Evolutionary conservation across 352 stramenopile species (phyloP).

Genomic region (Globisporangium abappressorium): DNA sequence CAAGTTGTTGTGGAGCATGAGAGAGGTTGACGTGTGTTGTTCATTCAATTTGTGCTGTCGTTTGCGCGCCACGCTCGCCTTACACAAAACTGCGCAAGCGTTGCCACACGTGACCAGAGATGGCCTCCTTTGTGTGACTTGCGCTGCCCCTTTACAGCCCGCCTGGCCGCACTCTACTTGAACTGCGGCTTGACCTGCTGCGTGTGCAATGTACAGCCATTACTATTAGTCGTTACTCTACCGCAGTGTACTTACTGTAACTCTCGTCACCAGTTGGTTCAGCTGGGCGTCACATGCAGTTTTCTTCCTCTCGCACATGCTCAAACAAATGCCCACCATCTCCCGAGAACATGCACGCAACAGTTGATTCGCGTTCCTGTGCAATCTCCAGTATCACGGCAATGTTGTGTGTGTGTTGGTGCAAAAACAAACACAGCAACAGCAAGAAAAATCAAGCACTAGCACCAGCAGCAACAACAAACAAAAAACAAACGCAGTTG

Average conservation of each 20-base stretch:
- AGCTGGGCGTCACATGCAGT: neutral
- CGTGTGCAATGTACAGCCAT: neutral
- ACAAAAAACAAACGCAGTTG: neutral
- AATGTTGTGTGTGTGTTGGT: neutral
- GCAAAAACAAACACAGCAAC: neutral
- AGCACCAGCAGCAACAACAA: neutral
- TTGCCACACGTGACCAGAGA: constrained; percentile 3
- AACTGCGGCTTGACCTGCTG: neutral
- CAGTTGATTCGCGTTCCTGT: neutral
- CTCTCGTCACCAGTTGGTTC: neutral
- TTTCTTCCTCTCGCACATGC: neutral
- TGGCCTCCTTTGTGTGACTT: neutral
- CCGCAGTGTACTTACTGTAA: neutral
- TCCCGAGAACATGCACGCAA: neutral
- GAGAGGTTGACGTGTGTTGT: neutral
- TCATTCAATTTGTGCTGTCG: constrained; percentile 5
- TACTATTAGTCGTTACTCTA: neutral
- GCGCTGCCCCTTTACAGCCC: constrained; percentile 7
- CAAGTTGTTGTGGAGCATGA: neutral
- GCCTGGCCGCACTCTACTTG: constrained; percentile 1
- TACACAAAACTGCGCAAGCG: neutral
- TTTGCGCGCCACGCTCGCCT: neutral
- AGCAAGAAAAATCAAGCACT: too few species aligned
- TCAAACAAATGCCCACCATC: neutral
- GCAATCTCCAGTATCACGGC: neutral